Conservation (phyloP, 192 early-diverging fungal genomes). For the Podila horticola region DNA sequence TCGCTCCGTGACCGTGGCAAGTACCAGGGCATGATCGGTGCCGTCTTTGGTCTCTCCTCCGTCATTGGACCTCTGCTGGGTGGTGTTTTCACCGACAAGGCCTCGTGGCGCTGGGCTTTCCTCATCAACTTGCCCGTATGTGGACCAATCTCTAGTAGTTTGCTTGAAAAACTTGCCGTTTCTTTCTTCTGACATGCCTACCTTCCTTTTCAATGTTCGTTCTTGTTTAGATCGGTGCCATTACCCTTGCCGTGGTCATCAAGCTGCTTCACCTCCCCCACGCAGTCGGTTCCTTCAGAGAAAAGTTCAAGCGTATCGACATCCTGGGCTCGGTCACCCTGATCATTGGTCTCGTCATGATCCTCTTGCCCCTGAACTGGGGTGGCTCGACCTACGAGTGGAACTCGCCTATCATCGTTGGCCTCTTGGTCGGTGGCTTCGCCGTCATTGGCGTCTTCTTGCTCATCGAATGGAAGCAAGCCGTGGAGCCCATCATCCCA, state of each 20-base stretch:
- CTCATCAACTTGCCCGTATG: conserved; percentile 64
- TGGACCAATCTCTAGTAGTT: too few species aligned
- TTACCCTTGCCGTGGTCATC: conserved; percentile 52
- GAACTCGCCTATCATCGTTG: conserved; percentile 66
- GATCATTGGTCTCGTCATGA: conserved; percentile 59
- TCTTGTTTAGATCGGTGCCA: conserved; percentile 53
- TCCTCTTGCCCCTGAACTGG: conserved; percentile 79
- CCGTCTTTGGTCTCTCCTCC: conserved; percentile 61
- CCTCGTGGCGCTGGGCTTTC: conserved; percentile 69
- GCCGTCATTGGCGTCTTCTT: conserved; percentile 61
- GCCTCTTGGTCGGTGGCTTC: conserved; percentile 62
- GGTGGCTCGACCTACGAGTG: conserved; percentile 77
- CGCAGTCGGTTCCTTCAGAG: conserved; percentile 53
- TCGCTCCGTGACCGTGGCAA: conserved; percentile 72
- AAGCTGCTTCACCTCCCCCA: conserved; percentile 67
- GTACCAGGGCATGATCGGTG: conserved; percentile 67
- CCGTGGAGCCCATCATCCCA: conserved; percentile 79
- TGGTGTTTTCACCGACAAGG: conserved; percentile 61
- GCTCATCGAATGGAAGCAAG: conserved; percentile 69
- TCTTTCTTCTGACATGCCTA: too few species aligned
- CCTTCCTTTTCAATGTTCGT: background rate
- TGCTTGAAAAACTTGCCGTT: too few species aligned
- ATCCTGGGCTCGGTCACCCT: conserved; percentile 65
- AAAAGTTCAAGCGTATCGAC: conserved; percentile 74
- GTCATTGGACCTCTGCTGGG: conserved; percentile 57